Base-by-base conservation (phyloP, 1,284 basidiomycete genomes). In the Ganoderma lingzhi region DNA sequence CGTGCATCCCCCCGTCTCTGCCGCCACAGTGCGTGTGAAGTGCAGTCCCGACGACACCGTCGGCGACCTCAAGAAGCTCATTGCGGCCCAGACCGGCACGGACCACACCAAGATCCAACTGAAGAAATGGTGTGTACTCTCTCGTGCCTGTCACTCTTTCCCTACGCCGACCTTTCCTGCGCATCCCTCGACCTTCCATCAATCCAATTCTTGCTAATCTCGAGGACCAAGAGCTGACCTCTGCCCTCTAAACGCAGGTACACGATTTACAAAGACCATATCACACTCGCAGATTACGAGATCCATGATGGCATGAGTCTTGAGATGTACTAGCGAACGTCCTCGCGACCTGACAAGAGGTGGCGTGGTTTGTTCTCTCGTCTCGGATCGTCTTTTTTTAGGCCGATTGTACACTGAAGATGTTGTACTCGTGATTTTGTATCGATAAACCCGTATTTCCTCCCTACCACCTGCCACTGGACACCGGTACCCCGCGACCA, bases 1-100 rank as follows among this genome's bases (percentile, higher is more conserved):
- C 39, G 61, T 32, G 37, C 37, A 35, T 35, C 44, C 30, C 53
- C 53, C n/a, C 41, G 0, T 42, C 41, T 14, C 12, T 19, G 19
- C 17, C 19, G 45, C 45, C 42, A 17, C 75, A 96, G 95, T 97
- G 64, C 93, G 94, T 73, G 94, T 97, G 77, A 97, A 98, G 83
- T 96, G 93, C 83, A 93, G 93, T 76, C 91, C 96, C 5, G 93
- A 98, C 17, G 97, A 99, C 80, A 99, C 97, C 0, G 95, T 99
- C 35, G 97, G 97, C 41, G 97, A 98, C 80, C 85, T 99, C 70
- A 99, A 99, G 86, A 94, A 94, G 82, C 91, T 99, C 69, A 98
- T 99, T 74, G 96, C 94, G 2, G 97, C 96, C 3, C 97, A 99
- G 82, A 99, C 91, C 0, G 98, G 97, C 61, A 99, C 97, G 3